Base-by-base conservation (phyloP, 352 stramenopile genomes). In the Phytophthora sp. region DNA sequence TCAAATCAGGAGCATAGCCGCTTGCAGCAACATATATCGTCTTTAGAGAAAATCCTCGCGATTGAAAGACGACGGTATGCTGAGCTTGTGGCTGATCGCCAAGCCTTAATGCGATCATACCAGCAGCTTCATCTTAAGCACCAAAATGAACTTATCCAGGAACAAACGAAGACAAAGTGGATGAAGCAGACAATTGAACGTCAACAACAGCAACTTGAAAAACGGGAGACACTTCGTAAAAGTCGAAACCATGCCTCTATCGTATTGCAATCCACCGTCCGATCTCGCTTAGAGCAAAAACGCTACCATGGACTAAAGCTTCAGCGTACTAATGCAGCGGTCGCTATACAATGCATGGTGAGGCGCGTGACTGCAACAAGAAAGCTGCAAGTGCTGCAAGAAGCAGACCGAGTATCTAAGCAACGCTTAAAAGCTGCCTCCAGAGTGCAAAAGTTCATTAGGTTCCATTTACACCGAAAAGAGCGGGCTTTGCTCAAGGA, bases 231-330 rank as follows among this genome's bases (percentile, higher is more conserved):
- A 0, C 50, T 61, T 4, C 75, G 79, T 4, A 31, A 64, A 20
- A 62, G 64, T n/a, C 72, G 78, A 1, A 54, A 80, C 12, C 57
- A 74, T 18, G 83, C 83, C 0, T 92, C 83, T 0, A 83, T 88
- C 20, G 62, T 88, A 0, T 51, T 92, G 13, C 83, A 92, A 42
- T 88, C 77, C 13, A 84, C 67, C 42, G 57, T 89, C 13, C 72
- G 81, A 1, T 67, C 74, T 4, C 58, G 79, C 3, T 53, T 92
- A 5, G 79, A 92, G 54, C 77, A 86, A 15, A 87, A 83, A 26
- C 72, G 71, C 4, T 92, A 76, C 30, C 81, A 91, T n/a, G 79
- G 77, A 0, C 39, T 77, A 11, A 87, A 83, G 54, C 38, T 89
- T 21, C 54, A 75, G 23, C 77, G 83, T 2, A 21, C 27, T 11